Conservation (phyloP, 164 flowering plant species). For the Vitis cinerea region DNA sequence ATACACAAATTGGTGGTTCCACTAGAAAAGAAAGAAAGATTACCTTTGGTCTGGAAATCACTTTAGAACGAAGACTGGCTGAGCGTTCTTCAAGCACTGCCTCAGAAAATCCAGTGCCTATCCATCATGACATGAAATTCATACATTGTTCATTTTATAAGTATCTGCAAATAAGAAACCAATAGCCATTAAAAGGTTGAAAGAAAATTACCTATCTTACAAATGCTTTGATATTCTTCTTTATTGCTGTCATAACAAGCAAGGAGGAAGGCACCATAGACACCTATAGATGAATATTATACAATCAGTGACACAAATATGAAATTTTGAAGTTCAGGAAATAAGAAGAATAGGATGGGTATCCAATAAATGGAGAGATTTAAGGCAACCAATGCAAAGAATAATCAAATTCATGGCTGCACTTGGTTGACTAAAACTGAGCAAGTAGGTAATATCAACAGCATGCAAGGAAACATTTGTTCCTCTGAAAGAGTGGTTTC, state of each 20-base stretch:
- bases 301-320: background rate
- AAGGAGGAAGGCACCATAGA: constrained; percentile 96
- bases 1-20: background rate
- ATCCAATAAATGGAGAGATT: background rate
- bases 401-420: no score
- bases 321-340: background rate
- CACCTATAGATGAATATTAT: constrained; percentile 41
- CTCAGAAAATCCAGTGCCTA: constrained; percentile 98
- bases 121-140: constrained; percentile 8
- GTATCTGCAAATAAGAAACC: no score
- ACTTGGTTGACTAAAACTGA: background rate
- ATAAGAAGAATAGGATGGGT: background rate
- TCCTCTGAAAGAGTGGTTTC: background rate
- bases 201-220: constrained; percentile 71
- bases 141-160: no score
- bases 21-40: constrained; percentile 1
- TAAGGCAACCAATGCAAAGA: no score
- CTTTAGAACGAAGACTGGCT: constrained; percentile 75
- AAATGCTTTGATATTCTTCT: constrained; percentile 95
- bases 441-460: background rate
- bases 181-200: no score
- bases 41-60: constrained; percentile 77
- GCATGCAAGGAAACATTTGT: background rate
- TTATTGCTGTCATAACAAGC: constrained; percentile 86
- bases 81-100: constrained; percentile 85